Base-by-base conservation (phyloP, 345 rosid genomes). In the Streptanthus diversifolius region DNA sequence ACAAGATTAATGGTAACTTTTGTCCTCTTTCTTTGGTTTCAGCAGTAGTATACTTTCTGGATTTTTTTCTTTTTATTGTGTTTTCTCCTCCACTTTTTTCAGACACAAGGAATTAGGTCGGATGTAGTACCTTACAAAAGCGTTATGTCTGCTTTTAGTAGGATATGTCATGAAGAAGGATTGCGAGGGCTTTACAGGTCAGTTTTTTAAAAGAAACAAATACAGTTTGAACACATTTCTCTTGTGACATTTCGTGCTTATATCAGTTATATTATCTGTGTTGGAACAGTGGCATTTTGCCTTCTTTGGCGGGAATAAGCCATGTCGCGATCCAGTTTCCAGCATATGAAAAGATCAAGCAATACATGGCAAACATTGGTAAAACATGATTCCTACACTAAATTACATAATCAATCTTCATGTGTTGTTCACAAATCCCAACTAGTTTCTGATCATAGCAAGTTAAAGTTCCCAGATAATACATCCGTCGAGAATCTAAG, bases 311-410 rank as follows among this genome's bases (percentile, higher is more conserved):
- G 1, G 99, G 99, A 53, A 71, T 90, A 75, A 91, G 90, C 80
- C 99, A 95, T 63, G 99, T 91, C 49, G 99, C 97, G 0, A 91
- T 95, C 73, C 99, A 95, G 77, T 91, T 95, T 84, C 97, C 99
- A 12, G 96, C 91, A 22, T 91, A 91, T 36, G 99, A 95, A 78
- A 85, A 86, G 83, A 88, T 92, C n/a, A 95, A 95, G 78, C 75
- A 33, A 36, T 88, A 84, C 76, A 82, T 95, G 81, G 98, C 99
- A 6, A 56, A 79, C 30, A 88, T 73, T 44, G 86, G 99, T 90
- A 88, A 74, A 25, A 37, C 10, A 62, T 58, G 19, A n/a, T 44
- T 47, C 43, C 37, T 57, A 51, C 60, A 17, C 24, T 25, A 53
- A 49, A 24, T 39, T 76, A 43, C 22, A 64, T 65, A 53, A 62